Percentiles rank a stretch among this genome's conserved stretches.
Evolutionary conservation across 257 asterid species (phyloP).

Genomic region (Orobanche coerulescens): DNA sequence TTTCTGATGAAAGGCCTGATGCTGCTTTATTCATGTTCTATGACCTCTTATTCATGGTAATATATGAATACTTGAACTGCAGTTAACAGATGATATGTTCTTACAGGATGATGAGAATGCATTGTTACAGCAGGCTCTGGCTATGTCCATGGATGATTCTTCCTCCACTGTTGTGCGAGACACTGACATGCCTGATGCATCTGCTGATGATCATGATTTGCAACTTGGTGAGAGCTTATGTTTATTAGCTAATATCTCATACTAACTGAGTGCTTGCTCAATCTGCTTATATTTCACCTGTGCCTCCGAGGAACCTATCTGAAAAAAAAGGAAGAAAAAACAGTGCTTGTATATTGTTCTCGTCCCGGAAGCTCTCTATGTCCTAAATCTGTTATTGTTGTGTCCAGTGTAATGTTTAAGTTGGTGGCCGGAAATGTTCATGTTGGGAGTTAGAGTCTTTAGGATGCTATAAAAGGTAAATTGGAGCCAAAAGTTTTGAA

Average conservation of each 20-base stretch:
- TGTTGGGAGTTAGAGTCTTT: not conserved
- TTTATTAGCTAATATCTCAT: conserved; percentile 2
- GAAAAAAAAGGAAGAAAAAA: not conserved
- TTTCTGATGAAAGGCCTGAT: conserved; percentile 4
- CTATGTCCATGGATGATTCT: conserved; percentile 95
- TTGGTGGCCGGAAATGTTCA: not conserved
- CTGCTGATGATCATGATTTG: conserved; percentile 88
- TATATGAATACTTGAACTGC: not conserved
- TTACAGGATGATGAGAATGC: conserved; percentile 96
- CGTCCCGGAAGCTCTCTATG: not conserved
- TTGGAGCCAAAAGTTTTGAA: not conserved
- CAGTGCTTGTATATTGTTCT: not conserved
- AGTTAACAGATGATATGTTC: conserved; percentile 20
- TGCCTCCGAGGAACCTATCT: not conserved
- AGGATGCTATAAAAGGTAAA: not conserved
- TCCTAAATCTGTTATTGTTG: not conserved
- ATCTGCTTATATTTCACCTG: not conserved
- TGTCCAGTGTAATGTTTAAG: not conserved
- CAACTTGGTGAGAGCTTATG: conserved; percentile 58
- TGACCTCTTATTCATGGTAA: not conserved
- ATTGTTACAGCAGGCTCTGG: conserved; percentile 91
- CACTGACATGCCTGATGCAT: conserved; percentile 91
- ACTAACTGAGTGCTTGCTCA: not conserved
- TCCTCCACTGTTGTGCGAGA: conserved; percentile 63
- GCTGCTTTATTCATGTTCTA: conserved; percentile 7